phyloP scores from a whole-genome alignment of 306 rosid genomes.

The Glycine latifolia region DNA sequence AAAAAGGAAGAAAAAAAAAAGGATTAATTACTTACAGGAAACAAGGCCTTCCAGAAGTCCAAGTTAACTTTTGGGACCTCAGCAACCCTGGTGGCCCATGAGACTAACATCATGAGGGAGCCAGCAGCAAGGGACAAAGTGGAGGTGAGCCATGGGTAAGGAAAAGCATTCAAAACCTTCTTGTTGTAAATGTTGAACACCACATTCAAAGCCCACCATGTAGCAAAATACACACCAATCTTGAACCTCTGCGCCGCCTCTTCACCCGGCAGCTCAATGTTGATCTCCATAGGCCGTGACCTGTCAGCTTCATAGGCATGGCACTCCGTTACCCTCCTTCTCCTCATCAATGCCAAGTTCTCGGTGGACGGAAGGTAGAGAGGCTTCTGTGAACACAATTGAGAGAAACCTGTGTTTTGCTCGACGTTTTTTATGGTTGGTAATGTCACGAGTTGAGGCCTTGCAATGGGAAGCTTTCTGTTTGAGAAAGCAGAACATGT shows the following conservation, averaged over 20 bases:
- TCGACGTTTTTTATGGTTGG: slow-evolving; percentile 46
- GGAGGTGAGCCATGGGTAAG: slow-evolving; percentile 93
- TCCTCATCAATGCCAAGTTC: slow-evolving; percentile 48
- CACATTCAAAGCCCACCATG: slow-evolving; percentile 95
- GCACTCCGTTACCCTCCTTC: slow-evolving; percentile 51
- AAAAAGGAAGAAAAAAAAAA: not conserved
- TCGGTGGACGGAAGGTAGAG: slow-evolving; percentile 59
- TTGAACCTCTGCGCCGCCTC: slow-evolving; percentile 64
- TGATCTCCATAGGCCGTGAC: slow-evolving; percentile 66
- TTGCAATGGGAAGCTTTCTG: slow-evolving; percentile 45
- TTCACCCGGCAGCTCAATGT: slow-evolving; percentile 61
- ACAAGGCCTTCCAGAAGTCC: slow-evolving; percentile 79
- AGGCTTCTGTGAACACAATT: slow-evolving; percentile 53
- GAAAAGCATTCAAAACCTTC: slow-evolving; percentile 88
- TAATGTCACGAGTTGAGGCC: slow-evolving; percentile 36
- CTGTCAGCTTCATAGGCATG: slow-evolving; percentile 80
- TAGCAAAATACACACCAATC: slow-evolving; percentile 77
- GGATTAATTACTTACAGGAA: slow-evolving; percentile 60
- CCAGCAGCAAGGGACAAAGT: slow-evolving; percentile 87
- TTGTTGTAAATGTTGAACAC: slow-evolving; percentile 90
- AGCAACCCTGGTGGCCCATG: slow-evolving; percentile 79
- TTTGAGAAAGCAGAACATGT: slow-evolving; percentile 46
- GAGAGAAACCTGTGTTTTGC: slow-evolving; percentile 26
- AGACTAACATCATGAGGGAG: slow-evolving; percentile 83
- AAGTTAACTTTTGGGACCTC: slow-evolving; percentile 69